Evolutionary conservation across 176 grass and related monocot species (phyloP).

Genomic region (Areca catechu): DNA sequence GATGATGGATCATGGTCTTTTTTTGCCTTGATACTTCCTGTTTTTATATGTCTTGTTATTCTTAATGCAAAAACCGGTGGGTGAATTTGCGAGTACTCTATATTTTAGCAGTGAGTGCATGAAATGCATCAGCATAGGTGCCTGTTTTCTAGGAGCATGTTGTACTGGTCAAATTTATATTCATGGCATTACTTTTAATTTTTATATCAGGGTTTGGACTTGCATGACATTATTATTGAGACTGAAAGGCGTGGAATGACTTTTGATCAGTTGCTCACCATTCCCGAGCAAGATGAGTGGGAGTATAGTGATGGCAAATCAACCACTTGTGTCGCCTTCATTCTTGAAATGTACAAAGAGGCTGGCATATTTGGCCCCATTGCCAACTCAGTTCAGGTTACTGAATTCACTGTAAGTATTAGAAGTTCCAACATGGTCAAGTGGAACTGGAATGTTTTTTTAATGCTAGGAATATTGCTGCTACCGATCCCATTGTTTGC

Average conservation of each 20-base stretch:
- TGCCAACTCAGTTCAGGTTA: constrained; percentile 78
- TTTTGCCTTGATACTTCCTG: too few species aligned
- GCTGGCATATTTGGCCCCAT: constrained; percentile 76
- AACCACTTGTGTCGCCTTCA: constrained; percentile 84
- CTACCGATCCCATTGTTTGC: too few species aligned
- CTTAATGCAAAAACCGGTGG: too few species aligned
- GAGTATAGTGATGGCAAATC: constrained; percentile 96
- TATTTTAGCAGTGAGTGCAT: too few species aligned
- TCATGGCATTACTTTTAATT: too few species aligned
- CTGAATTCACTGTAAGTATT: constrained; percentile 91
- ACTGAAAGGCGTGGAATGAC: constrained; percentile 84
- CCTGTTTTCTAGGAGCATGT: too few species aligned
- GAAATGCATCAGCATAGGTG: too few species aligned
- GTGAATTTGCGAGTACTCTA: too few species aligned
- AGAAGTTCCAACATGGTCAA: background rate
- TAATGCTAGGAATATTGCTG: too few species aligned
- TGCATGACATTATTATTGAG: constrained; percentile 70
- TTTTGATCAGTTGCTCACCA: constrained; percentile 89
- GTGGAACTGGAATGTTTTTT: background rate
- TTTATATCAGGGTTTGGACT: constrained; percentile 61
- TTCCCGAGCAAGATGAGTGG: constrained; percentile 97
- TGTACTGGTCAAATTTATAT: too few species aligned
- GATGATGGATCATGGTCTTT: too few species aligned
- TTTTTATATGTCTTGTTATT: too few species aligned
- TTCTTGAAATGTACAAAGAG: constrained; percentile 94